Base-by-base conservation (phyloP, 768 basidiomycete genomes). In the Crepidotus variabilis region DNA sequence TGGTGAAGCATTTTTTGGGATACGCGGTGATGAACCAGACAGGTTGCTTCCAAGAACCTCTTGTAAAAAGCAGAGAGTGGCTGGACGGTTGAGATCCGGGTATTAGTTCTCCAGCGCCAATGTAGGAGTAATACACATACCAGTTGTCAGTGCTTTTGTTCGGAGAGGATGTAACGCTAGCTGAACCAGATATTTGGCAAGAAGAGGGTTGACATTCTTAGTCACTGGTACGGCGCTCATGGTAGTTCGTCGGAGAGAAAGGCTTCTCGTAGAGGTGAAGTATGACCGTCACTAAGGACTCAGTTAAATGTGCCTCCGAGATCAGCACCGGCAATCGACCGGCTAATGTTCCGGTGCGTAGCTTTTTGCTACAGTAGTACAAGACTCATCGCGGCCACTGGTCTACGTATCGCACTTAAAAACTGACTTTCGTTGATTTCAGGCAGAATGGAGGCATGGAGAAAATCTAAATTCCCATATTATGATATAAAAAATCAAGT, bases 71-170 rank as follows among this genome's bases (percentile, higher is more conserved):
- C 78, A 86, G 64, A 87, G 69, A 0, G 77, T 73, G 28, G 69
- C 84, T 65, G 24, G 33, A 36, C 28, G 51, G 49, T 33, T 48
- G 50, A 36, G 50, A 52, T 50, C 32, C 23, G 47, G 20, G n/a
- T 13, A 28, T 20, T 43, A 18, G 34, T 51, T 8, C 16, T 32
- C 28, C 28, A 43, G 13, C 39, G 39, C 21, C 28, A 51, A 24
- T 9, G 20, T 14, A 23, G 22, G 50, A 33, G 43, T 33, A 58
- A 48, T 50, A 16, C 24, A 67, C 72, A 48, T 63, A 83, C 88
- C 87, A 51, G 87, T 83, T 0, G 92, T 94, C 60, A 86, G 59
- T 7, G 86, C 82, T 74, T 94, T 94, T 46, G 92, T 94, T 45
- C 89, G 79, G 52, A 94, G 74, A 1, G 92, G 92, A 63, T 88